These are phyloP conservation scores for Candida michaelii DNA, from an alignment of 805 yeast genomes.

Conservation along the genomic window DNA sequence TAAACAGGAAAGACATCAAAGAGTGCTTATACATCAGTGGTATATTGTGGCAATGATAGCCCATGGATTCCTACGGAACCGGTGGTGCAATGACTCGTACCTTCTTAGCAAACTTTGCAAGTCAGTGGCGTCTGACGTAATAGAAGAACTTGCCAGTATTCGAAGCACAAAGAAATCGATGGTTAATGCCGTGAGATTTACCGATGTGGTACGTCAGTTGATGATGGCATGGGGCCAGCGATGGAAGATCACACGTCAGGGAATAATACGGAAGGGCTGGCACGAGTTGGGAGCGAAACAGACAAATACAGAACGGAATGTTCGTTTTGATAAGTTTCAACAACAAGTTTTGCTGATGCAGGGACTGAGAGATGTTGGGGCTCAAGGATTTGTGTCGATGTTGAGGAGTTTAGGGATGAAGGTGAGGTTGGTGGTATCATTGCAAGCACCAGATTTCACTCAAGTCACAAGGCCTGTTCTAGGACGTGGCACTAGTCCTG, in stretches of 20 bases:
- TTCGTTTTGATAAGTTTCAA: conserved; percentile 44
- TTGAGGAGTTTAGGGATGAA: conserved; percentile 68
- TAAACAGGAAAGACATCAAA: conserved; percentile 52
- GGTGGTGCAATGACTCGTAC: conserved; percentile 62
- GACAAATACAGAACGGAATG: conserved; percentile 20
- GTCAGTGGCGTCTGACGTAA: conserved; percentile 42
- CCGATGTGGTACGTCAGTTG: conserved; percentile 73
- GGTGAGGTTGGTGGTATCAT: conserved; percentile 74
- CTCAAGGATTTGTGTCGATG: conserved; percentile 83
- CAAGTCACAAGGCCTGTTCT: conserved; percentile 14
- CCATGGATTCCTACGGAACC: conserved; percentile 69
- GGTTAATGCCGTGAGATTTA: conserved; percentile 61
- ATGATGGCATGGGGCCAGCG: conserved; percentile 60
- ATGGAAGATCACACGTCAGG: conserved; percentile 49
- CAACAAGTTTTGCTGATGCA: conserved; percentile 42
- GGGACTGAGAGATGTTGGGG: conserved; percentile 78
- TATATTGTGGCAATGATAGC: conserved; percentile 57
- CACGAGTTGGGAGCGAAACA: conserved; percentile 26
- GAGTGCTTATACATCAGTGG: conserved; percentile 59
- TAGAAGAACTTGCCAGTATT: conserved; percentile 11
- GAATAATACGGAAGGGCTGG: conserved; percentile 38
- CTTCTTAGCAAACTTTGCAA: conserved; percentile 43
- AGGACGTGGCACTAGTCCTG: too few relatives aligned
- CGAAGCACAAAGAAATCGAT: conserved; percentile 10
- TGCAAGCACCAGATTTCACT: conserved; percentile 90